Base-by-base conservation (phyloP, 805 yeast species). In the Wickerhamomyces bovis region DNA sequence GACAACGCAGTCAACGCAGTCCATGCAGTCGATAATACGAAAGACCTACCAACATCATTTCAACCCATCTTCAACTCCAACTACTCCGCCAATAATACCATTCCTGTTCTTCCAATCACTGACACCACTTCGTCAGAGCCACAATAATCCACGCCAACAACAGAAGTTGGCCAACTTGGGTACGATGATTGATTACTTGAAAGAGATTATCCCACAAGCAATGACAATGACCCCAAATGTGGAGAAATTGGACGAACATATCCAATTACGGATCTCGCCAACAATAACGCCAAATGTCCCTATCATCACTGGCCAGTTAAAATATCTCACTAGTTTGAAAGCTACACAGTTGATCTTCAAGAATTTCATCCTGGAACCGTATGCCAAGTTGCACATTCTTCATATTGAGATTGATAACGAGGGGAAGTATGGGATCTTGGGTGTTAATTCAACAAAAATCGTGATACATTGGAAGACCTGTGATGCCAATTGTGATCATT, bases 391-490 rank as follows among this genome's bases (percentile, higher is more conserved):
- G 9, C 87, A 81, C 56, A 70, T 83, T 20, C n/a, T 48, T 18
- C 51, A 38, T 45, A 52, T 46, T 18, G 46, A 57, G 5, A 52
- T 49, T 13, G 50, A 50, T 28, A 31, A 48, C 30, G 33, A 41
- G 11, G 28, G 22, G 18, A 43, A 44, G 3, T 45, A 45, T 42
- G 54, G 53, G 2, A 25, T 53, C 8, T 26, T 51, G 12, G 45
- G 44, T 2, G 18, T 38, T 5, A 40, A 42, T 18, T 61, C 78
- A 4, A 75, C 80, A 4, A 79, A 78, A 51, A 65, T 81, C 9
- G 63, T 72, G 33, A 60, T 81, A 6, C 69, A 80, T 49, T 81
- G 85, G 84, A 66, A 72, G 41, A 80, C 85, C 1, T 78, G 84
- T 53, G 59, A 66, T 6, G 75, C 72, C 33, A 76, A 74, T 3